Base-by-base conservation (phyloP, 2,329 filamentous ascomycete species). In the Colletotrichum chrysophilum region DNA sequence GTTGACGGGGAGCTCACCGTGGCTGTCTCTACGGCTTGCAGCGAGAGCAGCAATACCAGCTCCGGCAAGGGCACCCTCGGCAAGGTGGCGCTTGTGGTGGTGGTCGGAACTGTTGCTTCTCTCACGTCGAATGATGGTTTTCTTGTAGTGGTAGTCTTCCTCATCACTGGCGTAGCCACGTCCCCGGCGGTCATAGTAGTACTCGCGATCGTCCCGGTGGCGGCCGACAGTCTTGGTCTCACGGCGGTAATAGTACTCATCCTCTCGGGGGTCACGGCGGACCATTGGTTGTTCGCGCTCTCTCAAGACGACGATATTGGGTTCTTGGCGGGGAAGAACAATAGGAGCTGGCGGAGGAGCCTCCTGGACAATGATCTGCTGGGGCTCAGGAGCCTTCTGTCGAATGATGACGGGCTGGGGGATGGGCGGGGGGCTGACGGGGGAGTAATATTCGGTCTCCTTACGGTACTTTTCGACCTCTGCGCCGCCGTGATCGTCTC, bases 51-150 rank as follows among this genome's bases (percentile, higher is more conserved):
- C 89, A 9, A 92, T 83, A 65, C 91, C 92, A 21, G 92, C 92
- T 18, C 91, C 92, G 32, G 92, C 92, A 18, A 93, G 85, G 12
- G 91, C 92, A n/a, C 92, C 92, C 79, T 92, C 91, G 26, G 91
- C 91, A 7, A 93, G 82, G 78, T 92, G 89, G 56, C 89, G 89
- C 81, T 88, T 92, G 78, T 90, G 90, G 77, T 91, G 88, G 38
- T 76, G 74, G 55, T 87, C 86, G 6, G 86, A 83, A 77, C 88
- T 89, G 14, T 84, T 84, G 76, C 89, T 91, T 58, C 88, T 86
- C 21, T 90, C 89, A 24, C 88, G 87, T 21, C 86, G 88, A 38
- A 90, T 84, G 56, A 89, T 81, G 64, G 76, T 91, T 88, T 87
- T 79, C 82, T 85, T 82, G 55, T 80, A 73, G 75, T 86, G 84